Base-by-base conservation (phyloP, 179 eudicot genomes). In the Pouteria campechiana region DNA sequence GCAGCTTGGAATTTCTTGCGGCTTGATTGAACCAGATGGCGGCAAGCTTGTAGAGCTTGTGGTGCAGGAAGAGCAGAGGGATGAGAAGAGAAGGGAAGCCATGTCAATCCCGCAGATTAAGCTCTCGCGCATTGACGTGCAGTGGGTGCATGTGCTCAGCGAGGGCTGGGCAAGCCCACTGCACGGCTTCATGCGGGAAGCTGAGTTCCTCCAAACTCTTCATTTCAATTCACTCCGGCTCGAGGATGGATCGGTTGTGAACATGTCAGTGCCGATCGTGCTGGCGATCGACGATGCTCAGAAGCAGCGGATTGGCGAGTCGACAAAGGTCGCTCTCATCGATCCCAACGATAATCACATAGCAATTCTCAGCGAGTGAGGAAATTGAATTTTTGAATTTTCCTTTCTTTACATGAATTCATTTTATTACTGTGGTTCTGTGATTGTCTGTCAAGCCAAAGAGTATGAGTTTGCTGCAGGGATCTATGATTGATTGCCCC, bases 161-260 rank as follows among this genome's bases (percentile, higher is more conserved):
- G 95, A 89, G 57, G 97, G 97, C n/a, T 89, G 97, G 97, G 97
- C 95, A 2, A 81, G 87, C 57, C 97, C 97, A 10, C 65, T 81
- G 9, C 44, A 41, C 19, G 97, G 97, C 23, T 89, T 89, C 79
- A 89, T 89, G 97, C 72, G 83, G 69, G 81, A 89, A 39, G 56
- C 62, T 40, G 86, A 89, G 97, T 89, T 85, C 93, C 97, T 89
- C 93, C 93, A 89, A 85, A 89, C 97, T 69, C 97, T 89, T 89
- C 97, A 89, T 89, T 89, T 89, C 66, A 81, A 78, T 29, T 72
- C 79, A 53, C 80, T 89, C 65, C 85, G 95, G 6, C 64, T 78
- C 15, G 74, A 39, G 5, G 68, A 74, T 40, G 97, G 93, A 3
- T 65, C 74, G 2, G 51, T 70, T 20, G 89, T 85, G 41, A 85